phyloP scores from a whole-genome alignment of 2,329 filamentous ascomycete species.

The Calonectria pteridis region DNA sequence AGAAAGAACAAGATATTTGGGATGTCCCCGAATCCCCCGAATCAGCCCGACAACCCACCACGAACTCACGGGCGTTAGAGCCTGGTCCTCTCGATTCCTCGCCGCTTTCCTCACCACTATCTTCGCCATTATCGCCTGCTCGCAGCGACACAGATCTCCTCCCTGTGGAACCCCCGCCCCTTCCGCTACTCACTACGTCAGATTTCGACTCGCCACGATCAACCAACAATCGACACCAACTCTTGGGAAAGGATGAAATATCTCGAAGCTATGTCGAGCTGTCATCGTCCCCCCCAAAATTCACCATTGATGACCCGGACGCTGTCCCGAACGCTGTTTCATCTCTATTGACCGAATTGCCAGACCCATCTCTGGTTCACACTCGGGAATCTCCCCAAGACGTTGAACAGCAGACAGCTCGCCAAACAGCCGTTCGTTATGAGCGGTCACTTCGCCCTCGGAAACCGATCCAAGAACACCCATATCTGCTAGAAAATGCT shows the following conservation, averaged over 20 bases:
- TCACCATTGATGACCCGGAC: constrained; percentile 14
- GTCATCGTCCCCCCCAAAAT: constrained; percentile 48
- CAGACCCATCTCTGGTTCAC: constrained; percentile 19
- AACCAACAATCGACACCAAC: constrained; percentile 17
- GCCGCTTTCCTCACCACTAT: constrained; percentile 51
- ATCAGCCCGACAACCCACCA: not conserved
- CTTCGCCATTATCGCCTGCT: constrained; percentile 39
- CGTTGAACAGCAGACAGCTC: constrained; percentile 39
- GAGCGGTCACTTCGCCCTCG: constrained; percentile 68
- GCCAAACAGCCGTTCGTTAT: constrained; percentile 48
- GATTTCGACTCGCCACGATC: constrained; percentile 1
- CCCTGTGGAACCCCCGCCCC: constrained; percentile 35
- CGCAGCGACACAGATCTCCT: constrained; percentile 45
- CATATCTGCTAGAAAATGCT: constrained; percentile 68
- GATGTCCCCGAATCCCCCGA: constrained; percentile 52
- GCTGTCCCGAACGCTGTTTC: not conserved
- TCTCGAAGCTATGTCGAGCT: constrained; percentile 54
- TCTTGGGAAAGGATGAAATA: constrained; percentile 48
- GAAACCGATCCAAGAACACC: constrained; percentile 72
- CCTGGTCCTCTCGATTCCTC: constrained; percentile 16
- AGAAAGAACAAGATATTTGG: constrained; percentile 48
- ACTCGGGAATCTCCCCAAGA: constrained; percentile 33
- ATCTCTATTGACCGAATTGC: not conserved
- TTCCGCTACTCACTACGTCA: constrained; percentile 1
- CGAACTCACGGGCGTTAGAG: constrained; percentile 18